Base-by-base conservation (phyloP, 108 stramenopile genomes). In the Cyclotella kingstonii region DNA sequence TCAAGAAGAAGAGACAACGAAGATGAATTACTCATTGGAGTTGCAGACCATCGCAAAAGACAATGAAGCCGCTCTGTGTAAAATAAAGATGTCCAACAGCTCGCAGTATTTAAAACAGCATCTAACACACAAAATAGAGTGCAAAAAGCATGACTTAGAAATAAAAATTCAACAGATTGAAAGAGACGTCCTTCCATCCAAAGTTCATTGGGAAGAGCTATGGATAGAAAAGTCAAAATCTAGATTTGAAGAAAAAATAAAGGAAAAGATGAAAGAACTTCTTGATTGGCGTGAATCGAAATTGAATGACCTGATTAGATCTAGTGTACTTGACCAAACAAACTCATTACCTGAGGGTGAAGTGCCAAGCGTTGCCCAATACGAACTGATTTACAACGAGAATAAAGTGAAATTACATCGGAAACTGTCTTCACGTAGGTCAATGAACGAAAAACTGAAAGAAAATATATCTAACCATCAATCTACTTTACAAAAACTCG, bases 1-100 rank as follows among this genome's bases (percentile, higher is more conserved):
- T 0, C 41, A 58, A 63, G 61, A 76, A 4, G 66, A 76, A 30
- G 74, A 57, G 18, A 31, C 54, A n/a, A 19, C 45, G 27, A 76
- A 57, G 40, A 76, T 63, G 45, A 33, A 51, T 21, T 49, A 60
- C 3, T 28, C 35, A 18, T 29, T 52, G 51, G 61, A 68, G 30
- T 23, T 51, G 0, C 43, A 68, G 5, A 44, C 56, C 12, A 30
- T 68, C 25, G 17, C 10, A 0, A 67, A 63, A 25, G 51, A 76
- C 11, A 55, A 68, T n/a, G 42, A 66, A 9, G 55, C 47, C 1
- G 33, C 47, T n/a, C 5, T 76, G 35, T 33, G 38, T 55, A 68
- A 68, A 40, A 6, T 58, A 11, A 61, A 55, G 12, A 21, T 15
- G 6, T 36, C 54, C 1, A 28, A 39, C 8, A 63, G 39, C 35